A percentile compares a stretch with the other conserved stretches of the same genome.
Evolutionary conservation across 352 stramenopile genomes (phyloP).

Genomic region (Elongisporangium undulatum): DNA sequence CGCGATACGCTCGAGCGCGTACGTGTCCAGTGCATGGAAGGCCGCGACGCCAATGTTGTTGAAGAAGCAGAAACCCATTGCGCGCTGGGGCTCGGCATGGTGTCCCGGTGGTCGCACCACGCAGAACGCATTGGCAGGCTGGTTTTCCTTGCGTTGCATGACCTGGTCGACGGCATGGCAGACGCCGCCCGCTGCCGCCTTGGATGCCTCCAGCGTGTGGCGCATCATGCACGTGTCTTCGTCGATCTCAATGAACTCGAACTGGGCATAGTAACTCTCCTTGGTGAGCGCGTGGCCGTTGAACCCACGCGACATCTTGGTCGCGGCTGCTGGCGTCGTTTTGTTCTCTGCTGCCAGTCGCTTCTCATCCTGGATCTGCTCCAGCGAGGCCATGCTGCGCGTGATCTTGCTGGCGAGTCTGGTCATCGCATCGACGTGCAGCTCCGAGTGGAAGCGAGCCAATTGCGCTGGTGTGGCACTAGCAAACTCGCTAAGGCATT

Average conservation of each 20-base stretch:
- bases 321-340: neutral
- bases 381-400: conserved; percentile 50
- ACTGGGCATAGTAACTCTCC: conserved; percentile 51
- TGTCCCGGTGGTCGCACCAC: conserved; percentile 68
- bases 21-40: conserved; percentile 85
- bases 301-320: conserved; percentile 4
- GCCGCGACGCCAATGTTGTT: conserved; percentile 95
- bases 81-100: conserved; percentile 37
- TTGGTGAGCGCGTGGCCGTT: conserved; percentile 20
- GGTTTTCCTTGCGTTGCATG: conserved; percentile 9
- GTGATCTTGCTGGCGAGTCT: conserved; percentile 53
- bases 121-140: conserved; percentile 80
- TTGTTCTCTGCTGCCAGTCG: neutral
- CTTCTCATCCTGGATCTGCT: conserved; percentile 15
- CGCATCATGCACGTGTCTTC: conserved; percentile 66
- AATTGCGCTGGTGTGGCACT: conserved; percentile 43
- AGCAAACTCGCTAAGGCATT: conserved; percentile 16
- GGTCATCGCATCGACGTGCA: conserved; percentile 51
- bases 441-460: conserved; percentile 44
- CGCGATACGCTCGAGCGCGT: conserved; percentile 38
- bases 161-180: conserved; percentile 72
- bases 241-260: conserved; percentile 63
- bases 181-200: conserved; percentile 72
- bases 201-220: conserved; percentile 54
- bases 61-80: conserved; percentile 93